Conservation (phyloP, 2,329 filamentous ascomycete genomes). For the Hypomyces perniciosus region DNA sequence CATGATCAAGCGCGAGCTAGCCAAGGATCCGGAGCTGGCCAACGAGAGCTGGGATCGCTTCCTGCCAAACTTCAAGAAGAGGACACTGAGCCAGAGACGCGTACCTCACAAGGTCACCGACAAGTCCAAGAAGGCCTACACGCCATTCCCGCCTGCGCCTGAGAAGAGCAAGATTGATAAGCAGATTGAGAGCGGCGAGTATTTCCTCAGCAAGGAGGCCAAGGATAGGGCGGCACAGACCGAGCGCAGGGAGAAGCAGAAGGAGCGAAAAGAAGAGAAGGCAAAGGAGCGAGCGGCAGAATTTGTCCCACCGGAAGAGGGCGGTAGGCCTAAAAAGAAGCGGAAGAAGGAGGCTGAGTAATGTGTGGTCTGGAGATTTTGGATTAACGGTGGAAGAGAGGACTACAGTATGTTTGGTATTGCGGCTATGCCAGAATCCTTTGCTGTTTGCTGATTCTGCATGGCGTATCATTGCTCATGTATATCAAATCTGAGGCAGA, state of each 20-base stretch:
- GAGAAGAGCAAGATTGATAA: conserved; percentile 99
- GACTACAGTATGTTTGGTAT: background rate
- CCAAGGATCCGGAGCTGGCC: conserved; percentile 79
- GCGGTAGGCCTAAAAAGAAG: conserved; percentile 57
- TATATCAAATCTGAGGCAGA: background rate
- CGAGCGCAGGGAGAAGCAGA: conserved; percentile 77
- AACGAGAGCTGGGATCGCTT: conserved; percentile 94
- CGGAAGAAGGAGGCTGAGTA: conserved; percentile 47
- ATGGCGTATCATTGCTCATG: background rate
- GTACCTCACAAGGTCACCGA: conserved; percentile 82
- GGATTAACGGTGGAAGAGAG: conserved; percentile 6
- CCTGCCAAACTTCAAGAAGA: conserved; percentile 94
- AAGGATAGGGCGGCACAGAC: conserved; percentile 79
- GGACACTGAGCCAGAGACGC: conserved; percentile 76
- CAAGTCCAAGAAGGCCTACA: conserved; percentile 92
- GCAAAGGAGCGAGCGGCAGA: conserved; percentile 77
- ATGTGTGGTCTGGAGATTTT: conserved; percentile 6
- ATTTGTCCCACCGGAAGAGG: conserved; percentile 81
- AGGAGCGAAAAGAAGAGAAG: conserved; percentile 82
- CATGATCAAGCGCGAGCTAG: conserved; percentile 89
- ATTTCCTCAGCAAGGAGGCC: conserved; percentile 87
- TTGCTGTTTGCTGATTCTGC: background rate
- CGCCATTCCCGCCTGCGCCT: conserved; percentile 90
- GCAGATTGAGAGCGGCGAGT: conserved; percentile 97
- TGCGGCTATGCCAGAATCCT: background rate